These are phyloP conservation scores for Hyaloperonospora arabidopsidis DNA, from an alignment of 352 stramenopile genomes.

Conservation along the genomic window DNA sequence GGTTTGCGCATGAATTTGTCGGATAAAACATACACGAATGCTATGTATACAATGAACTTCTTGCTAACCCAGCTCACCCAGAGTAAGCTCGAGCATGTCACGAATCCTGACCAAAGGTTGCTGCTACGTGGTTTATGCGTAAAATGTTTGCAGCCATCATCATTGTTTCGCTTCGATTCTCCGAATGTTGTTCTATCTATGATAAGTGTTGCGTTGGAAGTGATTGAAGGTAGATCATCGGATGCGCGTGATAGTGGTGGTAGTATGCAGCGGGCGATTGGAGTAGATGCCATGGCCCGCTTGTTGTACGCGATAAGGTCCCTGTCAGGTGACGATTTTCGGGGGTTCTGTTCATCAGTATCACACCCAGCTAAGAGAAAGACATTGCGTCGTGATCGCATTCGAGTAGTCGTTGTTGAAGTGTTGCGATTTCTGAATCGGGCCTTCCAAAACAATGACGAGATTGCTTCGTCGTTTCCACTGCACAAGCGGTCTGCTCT, in stretches of 20 bases:
- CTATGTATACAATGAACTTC: constrained; percentile 32
- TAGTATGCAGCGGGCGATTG: constrained; percentile 12
- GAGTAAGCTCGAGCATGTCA: constrained; percentile 9
- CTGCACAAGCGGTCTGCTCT: constrained; percentile 26
- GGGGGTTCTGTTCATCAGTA: constrained; percentile 26
- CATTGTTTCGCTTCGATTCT: constrained; percentile 51
- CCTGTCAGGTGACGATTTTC: constrained; percentile 28
- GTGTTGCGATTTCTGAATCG: constrained; percentile 37
- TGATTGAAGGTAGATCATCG: not conserved
- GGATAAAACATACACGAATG: constrained; percentile 29
- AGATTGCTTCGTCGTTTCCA: constrained; percentile 12
- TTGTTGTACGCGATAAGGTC: constrained; percentile 34
- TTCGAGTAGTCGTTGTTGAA: constrained; percentile 36
- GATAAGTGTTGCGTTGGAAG: constrained; percentile 24
- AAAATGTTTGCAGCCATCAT: constrained; percentile 37
- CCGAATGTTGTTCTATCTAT: constrained; percentile 38
- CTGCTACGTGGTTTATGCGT: constrained; percentile 34
- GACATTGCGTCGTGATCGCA: constrained; percentile 35
- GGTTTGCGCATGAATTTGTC: constrained; percentile 15
- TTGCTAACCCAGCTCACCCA: constrained; percentile 27
- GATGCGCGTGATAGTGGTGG: not conserved
- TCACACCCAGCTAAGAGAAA: constrained; percentile 40
- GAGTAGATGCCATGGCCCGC: constrained; percentile 26
- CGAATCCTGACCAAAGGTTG: constrained; percentile 10
- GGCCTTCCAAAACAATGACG: constrained; percentile 7